These are phyloP conservation scores for Phlebopus sp. DNA, from an alignment of 1,284 basidiomycete species.

Conservation along the genomic window DNA sequence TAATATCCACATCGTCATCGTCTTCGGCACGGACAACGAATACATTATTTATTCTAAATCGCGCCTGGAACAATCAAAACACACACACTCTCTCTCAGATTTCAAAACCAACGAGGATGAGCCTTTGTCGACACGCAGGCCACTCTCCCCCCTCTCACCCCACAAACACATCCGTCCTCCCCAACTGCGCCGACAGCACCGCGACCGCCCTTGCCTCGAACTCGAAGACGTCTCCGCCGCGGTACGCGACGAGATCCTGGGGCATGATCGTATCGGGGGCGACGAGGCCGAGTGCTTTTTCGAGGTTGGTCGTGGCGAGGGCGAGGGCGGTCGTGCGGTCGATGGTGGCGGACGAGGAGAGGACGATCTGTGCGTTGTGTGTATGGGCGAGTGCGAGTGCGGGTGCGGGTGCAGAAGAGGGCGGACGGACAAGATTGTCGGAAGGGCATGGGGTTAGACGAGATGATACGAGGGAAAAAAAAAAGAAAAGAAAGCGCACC, in stretches of 20 bases:
- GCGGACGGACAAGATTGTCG: too few species aligned
- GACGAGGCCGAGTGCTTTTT: constrained; percentile 48
- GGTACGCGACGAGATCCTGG: constrained; percentile 54
- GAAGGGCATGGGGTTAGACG: too few species aligned
- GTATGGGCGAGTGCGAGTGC: background rate
- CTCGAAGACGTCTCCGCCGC: constrained; percentile 43
- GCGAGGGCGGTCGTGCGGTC: constrained; percentile 40
- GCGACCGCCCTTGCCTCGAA: constrained; percentile 48
- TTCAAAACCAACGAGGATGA: too few species aligned
- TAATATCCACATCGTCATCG: too few species aligned
- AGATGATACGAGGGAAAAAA: too few species aligned
- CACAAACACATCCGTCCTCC: constrained; percentile 17
- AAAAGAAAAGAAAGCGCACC: constrained; percentile 40
- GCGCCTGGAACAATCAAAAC: too few species aligned
- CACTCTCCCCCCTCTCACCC: too few species aligned
- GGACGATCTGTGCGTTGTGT: constrained; percentile 5
- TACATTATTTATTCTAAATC: too few species aligned
- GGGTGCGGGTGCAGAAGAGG: too few species aligned
- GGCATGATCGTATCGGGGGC: constrained; percentile 18
- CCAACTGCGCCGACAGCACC: constrained; percentile 27
- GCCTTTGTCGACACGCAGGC: too few species aligned
- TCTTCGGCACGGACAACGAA: too few species aligned
- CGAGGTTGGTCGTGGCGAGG: constrained; percentile 47
- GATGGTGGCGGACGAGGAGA: constrained; percentile 40
- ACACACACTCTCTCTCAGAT: too few species aligned